These are phyloP conservation scores for Moesziomyces antarcticus DNA, from an alignment of 1,284 basidiomycete species.

Conservation along the genomic window DNA sequence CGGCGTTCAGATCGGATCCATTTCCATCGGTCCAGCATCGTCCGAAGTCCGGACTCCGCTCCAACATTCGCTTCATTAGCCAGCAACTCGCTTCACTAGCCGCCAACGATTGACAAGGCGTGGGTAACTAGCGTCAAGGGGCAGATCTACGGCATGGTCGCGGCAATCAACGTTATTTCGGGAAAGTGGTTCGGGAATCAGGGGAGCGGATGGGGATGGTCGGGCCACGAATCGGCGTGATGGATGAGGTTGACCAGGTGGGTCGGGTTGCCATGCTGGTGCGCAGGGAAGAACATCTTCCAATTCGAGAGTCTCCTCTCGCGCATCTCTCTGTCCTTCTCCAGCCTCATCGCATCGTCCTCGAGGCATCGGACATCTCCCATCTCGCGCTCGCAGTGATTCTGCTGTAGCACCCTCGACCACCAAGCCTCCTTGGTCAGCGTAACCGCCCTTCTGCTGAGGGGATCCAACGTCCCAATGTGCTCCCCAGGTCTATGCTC, in stretches of 20 bases:
- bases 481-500: neutral
- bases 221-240: constrained; percentile 37
- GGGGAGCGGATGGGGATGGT: constrained; percentile 21
- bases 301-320: constrained; percentile 17
- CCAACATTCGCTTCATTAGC: too few relatives aligned
- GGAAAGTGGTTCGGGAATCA: neutral
- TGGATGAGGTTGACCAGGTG: constrained; percentile 29
- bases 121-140: too few relatives aligned
- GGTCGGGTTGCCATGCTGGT: constrained; percentile 14
- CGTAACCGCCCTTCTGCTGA: constrained; percentile 25
- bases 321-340: neutral
- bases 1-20: too few relatives aligned
- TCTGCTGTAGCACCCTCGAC: constrained; percentile 30
- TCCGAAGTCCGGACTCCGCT: too few relatives aligned
- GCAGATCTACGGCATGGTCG: neutral
- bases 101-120: too few relatives aligned
- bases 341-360: neutral
- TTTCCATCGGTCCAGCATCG: too few relatives aligned
- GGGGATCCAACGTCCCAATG: constrained; percentile 1
- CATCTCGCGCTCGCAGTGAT: constrained; percentile 1
- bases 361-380: neutral
- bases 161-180: neutral
- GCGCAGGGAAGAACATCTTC: constrained; percentile 36
- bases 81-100: too few relatives aligned
- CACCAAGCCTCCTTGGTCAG: constrained; percentile 42